Evolutionary conservation across 306 rosid genomes (phyloP), one percentile per base, ranked within the genome.

Genomic region (Abrus precatorius): DNA sequence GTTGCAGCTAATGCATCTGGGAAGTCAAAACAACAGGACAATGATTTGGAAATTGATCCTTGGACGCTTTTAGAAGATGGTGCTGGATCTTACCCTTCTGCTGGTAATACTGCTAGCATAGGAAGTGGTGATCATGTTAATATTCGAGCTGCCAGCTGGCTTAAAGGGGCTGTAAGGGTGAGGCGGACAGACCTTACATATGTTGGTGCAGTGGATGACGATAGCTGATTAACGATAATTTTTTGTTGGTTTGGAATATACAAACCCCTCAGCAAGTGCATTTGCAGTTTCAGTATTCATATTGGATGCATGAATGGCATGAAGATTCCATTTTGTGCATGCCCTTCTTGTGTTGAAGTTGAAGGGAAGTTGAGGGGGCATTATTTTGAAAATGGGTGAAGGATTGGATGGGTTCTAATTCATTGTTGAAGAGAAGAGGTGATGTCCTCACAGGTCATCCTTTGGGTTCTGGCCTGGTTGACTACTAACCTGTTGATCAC

Each of bases 61-160:
- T 93, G 99, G 99, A 87, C 82, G 5, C 93, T 95, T 57, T 84
- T 93, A 83, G 99, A 95, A 90, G 99, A 95, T 54, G 94, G 99
- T 1, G 89, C 97, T n/a, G 99, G 98, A 71, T 90, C 97, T 44
- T 90, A 91, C 80, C 91, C 88, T 40, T 87, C 92, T 53, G 83
- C 91, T 1, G 72, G 90, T 81, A 91, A 80, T 44, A 79, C 90
- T 74, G 85, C 87, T 62, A 83, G 83, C 57, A 85, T 89, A 34
- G 96, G 94, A 81, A 81, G 88, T 45, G 90, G 90, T 45, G 94
- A 91, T 70, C 95, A 85, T 74, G 91, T 83, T 33, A 93, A 91
- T 77, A 90, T 91, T 84, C 93, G 86, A 81, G 99, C 98, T 12
- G 80, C 91, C 13, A 83, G 92, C 89, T 95, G 93, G 94, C 98